Evolutionary conservation across 2,329 filamentous ascomycete genomes (phyloP).

Genomic region (Fusarium sp.): DNA sequence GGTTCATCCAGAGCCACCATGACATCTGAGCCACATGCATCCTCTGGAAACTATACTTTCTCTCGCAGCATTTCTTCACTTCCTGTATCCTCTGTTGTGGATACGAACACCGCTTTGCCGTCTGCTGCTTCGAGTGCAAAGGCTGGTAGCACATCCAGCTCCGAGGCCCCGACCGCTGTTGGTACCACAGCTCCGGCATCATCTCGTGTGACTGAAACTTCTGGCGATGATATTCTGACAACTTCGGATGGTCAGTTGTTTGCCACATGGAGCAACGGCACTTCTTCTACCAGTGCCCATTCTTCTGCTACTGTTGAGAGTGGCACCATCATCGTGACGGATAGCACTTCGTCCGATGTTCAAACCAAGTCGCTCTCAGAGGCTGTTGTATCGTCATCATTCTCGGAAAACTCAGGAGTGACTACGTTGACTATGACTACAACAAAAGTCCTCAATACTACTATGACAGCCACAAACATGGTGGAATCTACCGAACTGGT

Average conservation of each 20-base stretch:
- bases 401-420: neutral
- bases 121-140: slow-evolving; percentile 36
- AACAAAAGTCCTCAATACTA: slow-evolving; percentile 26
- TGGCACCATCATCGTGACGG: neutral
- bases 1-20: neutral
- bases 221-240: neutral
- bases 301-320: neutral
- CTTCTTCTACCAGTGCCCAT: neutral
- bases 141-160: slow-evolving; percentile 30
- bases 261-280: neutral
- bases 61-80: neutral
- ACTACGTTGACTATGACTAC: slow-evolving; percentile 16
- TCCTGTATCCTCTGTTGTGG: slow-evolving; percentile 1
- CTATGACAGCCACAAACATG: slow-evolving; percentile 13
- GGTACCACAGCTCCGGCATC: slow-evolving; percentile 8
- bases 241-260: neutral
- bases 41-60: neutral
- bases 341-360: neutral
- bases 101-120: slow-evolving; percentile 1
- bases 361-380: neutral
- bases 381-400: neutral
- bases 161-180: slow-evolving; percentile 6
- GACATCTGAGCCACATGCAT: neutral
- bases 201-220: neutral
- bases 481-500: neutral